These are phyloP conservation scores for Colletotrichum viniferum DNA, from an alignment of 2,329 filamentous ascomycete genomes.

Conservation along the genomic window DNA sequence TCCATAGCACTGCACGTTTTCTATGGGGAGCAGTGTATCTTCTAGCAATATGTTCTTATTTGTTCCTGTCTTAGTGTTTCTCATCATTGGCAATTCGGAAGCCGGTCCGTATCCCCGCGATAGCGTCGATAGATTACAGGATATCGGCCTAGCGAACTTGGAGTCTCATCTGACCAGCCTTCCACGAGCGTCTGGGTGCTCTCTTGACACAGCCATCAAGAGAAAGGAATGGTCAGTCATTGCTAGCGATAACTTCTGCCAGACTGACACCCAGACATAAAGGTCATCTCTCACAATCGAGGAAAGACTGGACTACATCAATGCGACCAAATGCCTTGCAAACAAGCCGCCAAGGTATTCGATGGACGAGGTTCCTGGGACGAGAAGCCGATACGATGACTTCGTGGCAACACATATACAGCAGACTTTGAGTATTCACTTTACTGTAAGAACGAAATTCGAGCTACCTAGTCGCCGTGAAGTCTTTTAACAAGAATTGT, in stretches of 20 bases:
- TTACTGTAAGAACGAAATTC: constrained; percentile 21
- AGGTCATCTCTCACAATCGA: not conserved
- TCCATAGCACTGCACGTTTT: not conserved
- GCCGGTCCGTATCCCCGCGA: not conserved
- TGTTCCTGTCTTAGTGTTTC: not conserved
- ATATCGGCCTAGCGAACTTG: not conserved
- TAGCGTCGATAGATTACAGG: not conserved
- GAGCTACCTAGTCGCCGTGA: accelerated
- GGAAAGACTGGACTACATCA: constrained; percentile 24
- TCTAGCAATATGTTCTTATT: not conserved
- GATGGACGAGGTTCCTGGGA: constrained; percentile 23
- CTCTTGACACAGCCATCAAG: not conserved
- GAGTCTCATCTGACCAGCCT: not conserved
- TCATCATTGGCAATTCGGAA: not conserved
- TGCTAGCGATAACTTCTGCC: not conserved
- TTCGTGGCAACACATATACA: constrained; percentile 36
- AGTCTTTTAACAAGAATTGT: accelerated
- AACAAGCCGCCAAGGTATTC: constrained; percentile 16
- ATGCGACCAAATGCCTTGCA: constrained; percentile 27
- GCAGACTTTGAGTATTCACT: constrained; percentile 27
- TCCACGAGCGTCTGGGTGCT: not conserved
- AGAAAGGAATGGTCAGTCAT: not conserved
- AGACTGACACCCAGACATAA: not conserved
- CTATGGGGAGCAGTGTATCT: not conserved
- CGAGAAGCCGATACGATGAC: constrained; percentile 33